Evolutionary conservation across 2,329 filamentous ascomycete genomes (phyloP), one percentile per base, ranked within the genome.

Genomic region (Cytospora leucostoma): DNA sequence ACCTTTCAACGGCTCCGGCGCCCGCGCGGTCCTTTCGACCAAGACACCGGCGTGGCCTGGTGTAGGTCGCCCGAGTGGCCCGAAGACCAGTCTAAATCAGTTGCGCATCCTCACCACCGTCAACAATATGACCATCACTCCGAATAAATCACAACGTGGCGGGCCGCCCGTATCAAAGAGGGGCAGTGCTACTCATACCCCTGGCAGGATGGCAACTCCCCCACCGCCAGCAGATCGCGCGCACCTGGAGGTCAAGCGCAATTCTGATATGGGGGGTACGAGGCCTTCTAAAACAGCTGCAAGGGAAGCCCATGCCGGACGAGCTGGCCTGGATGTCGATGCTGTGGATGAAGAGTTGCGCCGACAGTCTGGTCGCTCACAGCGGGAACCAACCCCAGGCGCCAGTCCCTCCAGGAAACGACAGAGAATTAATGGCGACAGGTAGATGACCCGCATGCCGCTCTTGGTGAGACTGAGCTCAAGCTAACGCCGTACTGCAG

Each of bases 371-470:
- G 78, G 80, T 64, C 76, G 77, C 37, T 77, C 81, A 17, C 79
- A 80, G 62, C 76, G 81, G 62, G 82, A 85, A 61, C 82, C 80
- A 66, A 82, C 82, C 1, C 80, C 82, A 0, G 78, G 78, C 56
- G 79, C 79, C 2, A 87, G 82, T 67, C 84, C 84, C 44, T 82
- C 81, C 72, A 77, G 84, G 69, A 87, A 87, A 69, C 79, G 84
- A 37, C 84, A 86, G 67, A 77, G 84, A 62, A 83, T 87, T 67
- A 84, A 86, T 66, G 84, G 81, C 59, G 84, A 87, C 69, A 81
- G 84, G 88, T 91, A 67, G 71, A 73, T 49, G 32, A n/a, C 56
- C 12, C 27, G 33, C 12, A 15, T 8, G 21, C 33, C 37, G 47
- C 47, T 53, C 67, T 54, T 10, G 21, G 21, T 32, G 32, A 59